These are phyloP conservation scores for Suhomyces prunicola DNA, from an alignment of 805 yeast species.

Conservation along the genomic window DNA sequence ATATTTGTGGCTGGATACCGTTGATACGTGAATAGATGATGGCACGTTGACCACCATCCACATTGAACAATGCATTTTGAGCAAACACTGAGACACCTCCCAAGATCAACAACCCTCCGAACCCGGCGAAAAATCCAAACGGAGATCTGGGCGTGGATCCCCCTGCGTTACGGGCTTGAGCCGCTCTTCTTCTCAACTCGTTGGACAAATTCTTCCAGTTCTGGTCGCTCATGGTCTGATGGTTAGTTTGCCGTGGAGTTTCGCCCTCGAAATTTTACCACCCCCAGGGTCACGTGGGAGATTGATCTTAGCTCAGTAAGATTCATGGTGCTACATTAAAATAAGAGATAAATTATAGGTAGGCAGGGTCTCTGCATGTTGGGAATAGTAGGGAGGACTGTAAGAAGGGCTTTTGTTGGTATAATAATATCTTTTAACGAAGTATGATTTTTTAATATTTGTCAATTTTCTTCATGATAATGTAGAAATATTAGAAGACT, in stretches of 20 bases:
- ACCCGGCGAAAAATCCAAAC: constrained; percentile 37
- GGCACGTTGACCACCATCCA: constrained; percentile 99
- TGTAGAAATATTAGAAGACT: too few species aligned
- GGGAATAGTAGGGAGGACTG: not conserved
- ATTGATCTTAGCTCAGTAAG: not conserved
- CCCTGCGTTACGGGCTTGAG: constrained; percentile 24
- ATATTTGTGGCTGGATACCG: constrained; percentile 81
- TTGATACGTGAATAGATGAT: constrained; percentile 83
- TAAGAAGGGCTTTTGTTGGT: not conserved
- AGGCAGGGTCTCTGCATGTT: not conserved
- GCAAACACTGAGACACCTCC: constrained; percentile 41
- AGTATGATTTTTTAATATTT: not conserved
- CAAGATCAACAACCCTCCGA: constrained; percentile 39
- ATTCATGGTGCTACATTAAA: not conserved
- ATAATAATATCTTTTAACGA: not conserved
- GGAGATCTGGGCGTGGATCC: constrained; percentile 35
- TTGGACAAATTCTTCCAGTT: constrained; percentile 41
- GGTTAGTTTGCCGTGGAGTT: not conserved
- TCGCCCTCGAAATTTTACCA: not conserved
- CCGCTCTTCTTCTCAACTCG: constrained; percentile 40
- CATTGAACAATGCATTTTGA: constrained; percentile 50
- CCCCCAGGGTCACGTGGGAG: not conserved
- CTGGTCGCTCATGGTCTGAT: constrained; percentile 35
- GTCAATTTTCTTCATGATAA: too few species aligned
- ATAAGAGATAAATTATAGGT: not conserved